Evolutionary conservation across 2,329 filamentous ascomycete species (phyloP).

Genomic region (Fusarium marasasianum): DNA sequence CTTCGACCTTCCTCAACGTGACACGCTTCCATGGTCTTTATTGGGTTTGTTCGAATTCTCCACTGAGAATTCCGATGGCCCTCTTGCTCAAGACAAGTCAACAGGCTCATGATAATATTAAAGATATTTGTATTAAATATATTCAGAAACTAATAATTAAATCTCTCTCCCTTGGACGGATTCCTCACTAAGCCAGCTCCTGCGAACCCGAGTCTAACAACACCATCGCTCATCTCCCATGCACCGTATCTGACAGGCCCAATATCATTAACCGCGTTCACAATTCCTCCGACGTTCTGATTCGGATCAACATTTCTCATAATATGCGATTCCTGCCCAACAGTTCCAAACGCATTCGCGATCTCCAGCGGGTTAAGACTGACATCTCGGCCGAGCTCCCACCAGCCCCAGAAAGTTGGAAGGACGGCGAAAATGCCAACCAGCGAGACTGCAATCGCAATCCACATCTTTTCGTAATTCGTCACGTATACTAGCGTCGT

Average conservation of each 20-base stretch:
- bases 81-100: background rate
- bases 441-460: constrained; percentile 27
- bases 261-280: constrained; percentile 13
- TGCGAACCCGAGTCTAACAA: constrained; percentile 31
- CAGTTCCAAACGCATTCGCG: constrained; percentile 35
- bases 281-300: constrained; percentile 25
- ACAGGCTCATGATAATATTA: background rate
- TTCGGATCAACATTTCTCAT: constrained; percentile 35
- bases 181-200: constrained; percentile 22
- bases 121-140: background rate
- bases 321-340: constrained; percentile 26
- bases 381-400: constrained; percentile 37
- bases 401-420: constrained; percentile 38
- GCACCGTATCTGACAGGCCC: constrained; percentile 35
- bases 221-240: constrained; percentile 32
- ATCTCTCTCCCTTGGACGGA: constrained; percentile 33
- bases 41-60: no score
- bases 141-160: constrained; percentile 12
- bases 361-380: constrained; percentile 36
- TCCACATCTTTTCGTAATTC: constrained; percentile 34
- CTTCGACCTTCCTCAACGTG: no score
- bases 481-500: constrained; percentile 30
- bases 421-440: constrained; percentile 30
- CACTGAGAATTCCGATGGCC: no score
- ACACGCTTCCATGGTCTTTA: no score